These are phyloP conservation scores for Syncephalastrum contaminatum DNA, from an alignment of 371 early-diverging fungal species.

Conservation along the genomic window DNA sequence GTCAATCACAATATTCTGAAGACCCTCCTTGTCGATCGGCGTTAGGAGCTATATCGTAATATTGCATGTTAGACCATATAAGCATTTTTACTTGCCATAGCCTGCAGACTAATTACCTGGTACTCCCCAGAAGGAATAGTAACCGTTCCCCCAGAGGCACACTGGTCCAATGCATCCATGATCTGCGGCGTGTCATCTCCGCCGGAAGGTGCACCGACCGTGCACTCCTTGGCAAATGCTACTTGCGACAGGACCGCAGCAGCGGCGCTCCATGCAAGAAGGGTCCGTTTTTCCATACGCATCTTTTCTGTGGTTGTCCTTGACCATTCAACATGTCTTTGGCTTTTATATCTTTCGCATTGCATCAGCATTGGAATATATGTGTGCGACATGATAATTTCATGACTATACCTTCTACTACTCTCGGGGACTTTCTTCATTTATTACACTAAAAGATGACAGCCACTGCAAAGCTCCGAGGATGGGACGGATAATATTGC, in stretches of 20 bases:
- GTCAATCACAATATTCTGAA: slow-evolving; percentile 7
- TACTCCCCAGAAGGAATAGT: slow-evolving; percentile 12
- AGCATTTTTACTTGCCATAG: neutral
- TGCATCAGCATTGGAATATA: no score
- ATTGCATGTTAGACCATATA: neutral
- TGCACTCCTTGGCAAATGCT: slow-evolving; percentile 3
- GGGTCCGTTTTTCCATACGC: no score
- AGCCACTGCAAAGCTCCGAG: no score
- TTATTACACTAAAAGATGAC: no score
- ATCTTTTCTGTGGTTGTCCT: no score
- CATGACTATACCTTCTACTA: no score
- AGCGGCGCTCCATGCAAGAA: slow-evolving; percentile 1
- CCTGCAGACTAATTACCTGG: slow-evolving; percentile 1
- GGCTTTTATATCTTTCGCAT: no score
- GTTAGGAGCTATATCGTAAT: slow-evolving; percentile 4
- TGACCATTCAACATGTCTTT: no score
- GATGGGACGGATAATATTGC: no score
- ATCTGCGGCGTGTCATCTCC: slow-evolving; percentile 12
- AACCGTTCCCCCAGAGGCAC: slow-evolving; percentile 9
- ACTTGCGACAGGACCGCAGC: neutral
- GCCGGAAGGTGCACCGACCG: slow-evolving; percentile 6
- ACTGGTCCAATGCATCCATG: slow-evolving; percentile 6
- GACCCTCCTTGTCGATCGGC: slow-evolving; percentile 1
- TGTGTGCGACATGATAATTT: no score
- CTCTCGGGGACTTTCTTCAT: no score